phyloP scores from a whole-genome alignment of 2,329 filamentous ascomycete genomes.

The Helminthosporium solani region DNA sequence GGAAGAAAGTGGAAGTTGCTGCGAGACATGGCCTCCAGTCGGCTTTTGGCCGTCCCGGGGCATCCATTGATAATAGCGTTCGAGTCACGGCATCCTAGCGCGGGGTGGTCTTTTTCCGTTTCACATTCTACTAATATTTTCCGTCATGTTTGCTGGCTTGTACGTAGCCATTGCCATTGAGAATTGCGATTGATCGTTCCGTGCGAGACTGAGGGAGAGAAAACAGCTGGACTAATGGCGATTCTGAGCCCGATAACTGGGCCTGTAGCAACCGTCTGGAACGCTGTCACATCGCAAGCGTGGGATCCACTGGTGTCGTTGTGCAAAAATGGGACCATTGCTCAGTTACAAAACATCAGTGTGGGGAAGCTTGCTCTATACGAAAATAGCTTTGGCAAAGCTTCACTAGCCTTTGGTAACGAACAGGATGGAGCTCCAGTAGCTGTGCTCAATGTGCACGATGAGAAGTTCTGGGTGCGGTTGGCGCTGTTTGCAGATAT shows the following conservation, averaged over 20 bases:
- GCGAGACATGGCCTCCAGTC: background rate
- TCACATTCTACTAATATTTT: too few species aligned
- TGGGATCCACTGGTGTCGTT: constrained; percentile 51
- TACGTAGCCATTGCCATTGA: background rate
- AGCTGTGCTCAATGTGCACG: constrained; percentile 61
- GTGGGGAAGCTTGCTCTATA: constrained; percentile 49
- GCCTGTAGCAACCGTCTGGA: constrained; percentile 44
- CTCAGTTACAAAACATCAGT: constrained; percentile 49
- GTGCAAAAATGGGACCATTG: constrained; percentile 49
- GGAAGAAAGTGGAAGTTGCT: constrained; percentile 9
- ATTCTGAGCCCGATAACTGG: constrained; percentile 41
- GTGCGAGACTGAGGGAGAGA: background rate
- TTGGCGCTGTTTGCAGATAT: constrained; percentile 70
- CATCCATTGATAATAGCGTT: constrained; percentile 4
- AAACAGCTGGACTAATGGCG: constrained; percentile 24
- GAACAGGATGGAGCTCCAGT: constrained; percentile 45
- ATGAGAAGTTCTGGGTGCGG: constrained; percentile 70
- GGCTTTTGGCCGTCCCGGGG: constrained; percentile 14
- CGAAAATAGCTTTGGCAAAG: constrained; percentile 46
- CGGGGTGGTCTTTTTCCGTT: constrained; percentile 1
- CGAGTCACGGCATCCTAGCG: background rate
- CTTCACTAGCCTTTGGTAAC: constrained; percentile 46
- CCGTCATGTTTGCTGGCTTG: too few species aligned
- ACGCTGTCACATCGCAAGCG: constrained; percentile 47
- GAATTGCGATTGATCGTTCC: background rate